Base-by-base conservation (phyloP, 202 grass and related monocot genomes). In the Saccharum hybrid region DNA sequence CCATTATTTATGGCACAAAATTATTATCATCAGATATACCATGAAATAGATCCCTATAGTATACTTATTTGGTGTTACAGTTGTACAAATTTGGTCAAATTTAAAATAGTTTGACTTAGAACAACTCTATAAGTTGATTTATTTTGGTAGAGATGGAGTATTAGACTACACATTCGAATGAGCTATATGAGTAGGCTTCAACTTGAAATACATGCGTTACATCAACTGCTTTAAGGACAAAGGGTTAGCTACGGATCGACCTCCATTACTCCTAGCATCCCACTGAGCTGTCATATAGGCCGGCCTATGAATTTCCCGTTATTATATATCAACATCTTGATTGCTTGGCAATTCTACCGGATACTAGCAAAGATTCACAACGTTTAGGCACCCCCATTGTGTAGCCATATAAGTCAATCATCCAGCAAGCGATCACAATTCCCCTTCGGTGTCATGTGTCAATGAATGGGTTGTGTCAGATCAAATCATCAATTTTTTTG, bases 341-440 rank as follows among this genome's bases (percentile, higher is more conserved):
- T 66, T 51, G 66, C 40, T 28, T 65, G 59, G 3, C 41, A 66
- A 22, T 52, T 83, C 46, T 22, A n/a, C 34, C 33, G 4, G 81
- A 83, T 75, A 65, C 71, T 74, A 81, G 51, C 49, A 41, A 42
- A 28, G 36, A 70, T 43, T 42, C 49, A 71, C 78, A 59, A 19
- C 45, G 21, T 70, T 26, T 80, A 68, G 10, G 31, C 1, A 33
- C 26, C 19, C 28, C 13, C n/a, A 4, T 68, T 68, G 63, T 6
- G 26, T 68, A n/a, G 77, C 65, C 21, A 54, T 68, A 69, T 1
- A 56, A 39, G 31, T 75, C 31, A 75, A 52, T 73, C 71, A 38
- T 75, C 33, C 2, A 75, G 18, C 6, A 6, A 59, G 18, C 5
- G 14, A 38, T 75, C 18, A 13, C 71, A 52, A 30, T 31, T 38